These are phyloP conservation scores for Rugonectria rugulosa DNA, from an alignment of 2,329 filamentous ascomycete species.

Conservation along the genomic window DNA sequence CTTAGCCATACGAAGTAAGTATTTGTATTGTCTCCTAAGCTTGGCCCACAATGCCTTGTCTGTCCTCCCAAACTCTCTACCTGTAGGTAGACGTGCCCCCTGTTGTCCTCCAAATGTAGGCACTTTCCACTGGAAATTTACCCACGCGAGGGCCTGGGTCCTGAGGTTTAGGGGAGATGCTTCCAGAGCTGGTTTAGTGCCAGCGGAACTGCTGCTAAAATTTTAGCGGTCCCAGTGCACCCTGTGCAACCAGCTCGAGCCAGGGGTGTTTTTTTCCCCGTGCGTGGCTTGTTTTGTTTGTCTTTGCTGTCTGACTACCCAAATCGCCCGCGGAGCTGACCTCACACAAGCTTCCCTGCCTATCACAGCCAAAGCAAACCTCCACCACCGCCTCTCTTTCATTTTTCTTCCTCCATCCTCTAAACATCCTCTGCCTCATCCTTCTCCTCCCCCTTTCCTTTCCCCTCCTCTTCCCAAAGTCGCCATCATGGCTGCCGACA, in stretches of 20 bases:
- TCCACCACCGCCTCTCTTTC: constrained; percentile 24
- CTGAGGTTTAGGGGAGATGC: constrained; percentile 3
- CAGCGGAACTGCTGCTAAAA: constrained; percentile 1
- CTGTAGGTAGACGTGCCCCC: too few relatives aligned
- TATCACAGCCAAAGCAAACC: constrained; percentile 20
- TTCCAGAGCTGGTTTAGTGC: constrained; percentile 15
- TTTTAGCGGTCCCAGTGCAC: background rate
- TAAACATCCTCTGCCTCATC: constrained; percentile 14
- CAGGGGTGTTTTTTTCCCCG: constrained; percentile 1
- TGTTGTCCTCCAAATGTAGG: too few relatives aligned
- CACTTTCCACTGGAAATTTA: too few relatives aligned
- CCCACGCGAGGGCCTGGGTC: too few relatives aligned
- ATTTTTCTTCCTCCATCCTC: constrained; percentile 23
- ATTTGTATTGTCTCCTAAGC: too few relatives aligned
- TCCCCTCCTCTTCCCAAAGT: constrained; percentile 27
- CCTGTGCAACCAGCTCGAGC: constrained; percentile 3
- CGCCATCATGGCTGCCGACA: constrained; percentile 63
- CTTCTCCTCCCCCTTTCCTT: constrained; percentile 17
- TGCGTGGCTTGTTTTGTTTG: too few relatives aligned
- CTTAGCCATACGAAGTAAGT: too few relatives aligned
- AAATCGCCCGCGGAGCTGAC: constrained; percentile 21
- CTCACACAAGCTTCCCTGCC: constrained; percentile 28
- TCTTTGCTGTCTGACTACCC: background rate
- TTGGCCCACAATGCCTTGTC: too few relatives aligned
- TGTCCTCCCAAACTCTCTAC: too few relatives aligned